Base-by-base conservation (phyloP, 345 rosid genomes). In the Lumnitzera racemosa region DNA sequence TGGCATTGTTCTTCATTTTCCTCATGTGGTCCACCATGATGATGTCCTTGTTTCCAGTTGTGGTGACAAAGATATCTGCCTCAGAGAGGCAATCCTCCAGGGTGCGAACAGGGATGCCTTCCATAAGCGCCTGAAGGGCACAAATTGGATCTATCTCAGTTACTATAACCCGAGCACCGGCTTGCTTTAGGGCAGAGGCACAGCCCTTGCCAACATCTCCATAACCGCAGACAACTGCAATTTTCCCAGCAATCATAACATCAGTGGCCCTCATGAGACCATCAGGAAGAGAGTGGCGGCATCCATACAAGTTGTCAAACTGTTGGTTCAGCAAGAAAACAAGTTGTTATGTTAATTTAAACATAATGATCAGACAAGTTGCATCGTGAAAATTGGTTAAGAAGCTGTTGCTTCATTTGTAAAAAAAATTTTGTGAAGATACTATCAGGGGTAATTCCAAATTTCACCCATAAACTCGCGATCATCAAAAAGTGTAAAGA, bases 131-230 rank as follows among this genome's bases (percentile, higher is more conserved):
- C 52, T 86, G 88, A 41, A 86, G 92, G 6, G 87, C 92, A 47
- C 89, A 83, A 46, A 86, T 86, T 31, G 89, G 92, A 55, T 86
- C 89, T 0, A 86, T 86, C 69, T 86, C 92, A 1, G 92, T 83
- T 49, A 83, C 89, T 0, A 83, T 86, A 20, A 83, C 89, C 43
- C 89, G 85, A 24, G 88, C 85, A 56, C 91, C 91, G 11, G 78
- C 84, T 10, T 78, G 79, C 70, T 83, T 81, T 79, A 86, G 63
- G 46, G 89, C 85, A 25, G 83, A 78, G 55, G 89, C 87, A 67
- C 87, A 86, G 62, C 92, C 92, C 70, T 86, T 86, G 57, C 89
- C 92, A 0, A 81, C 89, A 65, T 86, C 89, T 71, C 89, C 92
- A 59, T 86, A 83, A 56, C 92, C 89, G 36, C 80, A 75, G 61